Evolutionary conservation across 768 basidiomycete genomes (phyloP), one percentile per base, ranked within the genome.

Genomic region (Sporobolomyces pararoseus): DNA sequence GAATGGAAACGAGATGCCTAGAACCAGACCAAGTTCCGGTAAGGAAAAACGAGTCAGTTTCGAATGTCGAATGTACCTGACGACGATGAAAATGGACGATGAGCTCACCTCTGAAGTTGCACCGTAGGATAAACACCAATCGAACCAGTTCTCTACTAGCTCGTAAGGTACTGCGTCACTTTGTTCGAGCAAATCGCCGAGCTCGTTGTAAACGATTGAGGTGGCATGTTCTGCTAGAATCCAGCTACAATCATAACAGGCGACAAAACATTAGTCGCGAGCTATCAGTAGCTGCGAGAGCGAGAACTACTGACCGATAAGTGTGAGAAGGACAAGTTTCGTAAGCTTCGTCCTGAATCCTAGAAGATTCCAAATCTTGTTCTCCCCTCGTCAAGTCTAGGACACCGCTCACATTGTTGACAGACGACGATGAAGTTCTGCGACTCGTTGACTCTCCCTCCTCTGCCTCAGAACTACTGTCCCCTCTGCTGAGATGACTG

Each of bases 151-250:
- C 21, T 58, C 37, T 23, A 58, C n/a, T 2, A 58, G 27, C 23
- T 12, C 57, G 37, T 42, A 31, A 44, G 57, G 57, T 25, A 29
- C 7, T 7, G 6, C 34, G 7, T 35, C 54, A 35, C 34, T 17
- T n/a, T n/a, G n/a, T n/a, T n/a, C n/a, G n/a, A n/a, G 12, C 53
- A 55, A 35, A 19, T 55, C 14, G 32, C 3, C 19, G 9, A 58
- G 25, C 37, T 42, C 57, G 37, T 58, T 27, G 37, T 7, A n/a
- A 29, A 58, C 23, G 37, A 58, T 58, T 21, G 37, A 23, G 27
- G 57, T 58, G 2, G 57, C 57, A 39, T 58, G 57, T 42, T 58
- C 57, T 7, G 57, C 57, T 3, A 58, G 57, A n/a, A 58, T 58
- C 57, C 57, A 58, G 7, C 53, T 55, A n/a, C 19, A n/a, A n/a